phyloP scores from a whole-genome alignment of 805 yeast species.

The Candida verbasci region DNA sequence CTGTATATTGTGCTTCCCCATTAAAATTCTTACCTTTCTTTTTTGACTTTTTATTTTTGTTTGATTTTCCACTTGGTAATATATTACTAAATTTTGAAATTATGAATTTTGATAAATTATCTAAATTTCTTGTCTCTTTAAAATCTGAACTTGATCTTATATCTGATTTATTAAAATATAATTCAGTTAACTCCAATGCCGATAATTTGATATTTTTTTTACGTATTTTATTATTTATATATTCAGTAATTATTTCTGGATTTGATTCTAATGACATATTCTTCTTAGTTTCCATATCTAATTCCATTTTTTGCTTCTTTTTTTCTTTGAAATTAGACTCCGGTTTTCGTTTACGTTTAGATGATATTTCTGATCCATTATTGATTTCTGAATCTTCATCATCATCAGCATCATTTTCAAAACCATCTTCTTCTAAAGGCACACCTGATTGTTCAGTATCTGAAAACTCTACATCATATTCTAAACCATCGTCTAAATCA shows the following conservation, averaged over 20 bases:
- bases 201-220: slow-evolving; percentile 62
- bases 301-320: slow-evolving; percentile 64
- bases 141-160: slow-evolving; percentile 62
- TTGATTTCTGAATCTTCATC: slow-evolving; percentile 8
- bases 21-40: slow-evolving; percentile 18
- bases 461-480: slow-evolving; percentile 46
- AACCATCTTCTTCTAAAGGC: slow-evolving; percentile 22
- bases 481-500: slow-evolving; percentile 77
- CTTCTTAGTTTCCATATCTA: slow-evolving; percentile 56
- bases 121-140: slow-evolving; percentile 47
- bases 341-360: slow-evolving; percentile 8
- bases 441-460: slow-evolving; percentile 24
- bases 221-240: slow-evolving; percentile 57
- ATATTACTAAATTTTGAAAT: slow-evolving; percentile 44
- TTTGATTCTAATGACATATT: slow-evolving; percentile 46
- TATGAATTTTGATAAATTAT: slow-evolving; percentile 53
- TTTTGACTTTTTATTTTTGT: slow-evolving; percentile 23
- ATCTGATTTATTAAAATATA: slow-evolving; percentile 51
- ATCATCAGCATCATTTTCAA: too few relatives aligned
- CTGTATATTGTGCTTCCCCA: slow-evolving; percentile 7
- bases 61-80: slow-evolving; percentile 34
- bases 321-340: slow-evolving; percentile 52
- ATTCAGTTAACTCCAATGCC: slow-evolving; percentile 68
- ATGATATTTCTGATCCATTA: slow-evolving; percentile 12
- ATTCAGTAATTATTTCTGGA: slow-evolving; percentile 63